Evolutionary conservation across 805 yeast genomes (phyloP).

Genomic region (Teunomyces funiuensis): DNA sequence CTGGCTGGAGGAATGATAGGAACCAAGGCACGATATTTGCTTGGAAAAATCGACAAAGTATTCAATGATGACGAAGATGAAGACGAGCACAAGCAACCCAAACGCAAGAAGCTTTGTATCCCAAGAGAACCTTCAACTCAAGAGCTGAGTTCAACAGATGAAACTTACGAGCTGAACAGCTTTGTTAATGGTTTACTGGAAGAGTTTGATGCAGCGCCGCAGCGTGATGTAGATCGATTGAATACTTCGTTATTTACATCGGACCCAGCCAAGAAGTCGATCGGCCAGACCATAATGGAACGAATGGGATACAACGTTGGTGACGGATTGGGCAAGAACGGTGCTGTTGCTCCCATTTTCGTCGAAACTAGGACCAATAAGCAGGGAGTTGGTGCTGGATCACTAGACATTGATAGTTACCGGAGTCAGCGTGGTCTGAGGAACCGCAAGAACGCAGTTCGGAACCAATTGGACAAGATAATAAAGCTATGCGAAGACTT

Average conservation of each 20-base stretch:
- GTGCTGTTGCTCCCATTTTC: constrained; percentile 34
- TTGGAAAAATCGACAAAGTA: too few species aligned
- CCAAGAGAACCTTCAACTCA: too few species aligned
- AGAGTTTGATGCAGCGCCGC: too few species aligned
- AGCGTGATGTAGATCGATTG: too few species aligned
- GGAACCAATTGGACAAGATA: background rate
- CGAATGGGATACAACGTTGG: constrained; percentile 60
- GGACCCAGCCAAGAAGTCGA: constrained; percentile 23
- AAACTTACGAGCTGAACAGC: too few species aligned
- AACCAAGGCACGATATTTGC: background rate
- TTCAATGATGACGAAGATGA: too few species aligned
- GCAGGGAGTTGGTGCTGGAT: constrained; percentile 22
- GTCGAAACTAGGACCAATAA: constrained; percentile 17
- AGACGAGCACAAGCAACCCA: too few species aligned
- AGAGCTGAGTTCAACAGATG: too few species aligned
- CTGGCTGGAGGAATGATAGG: background rate
- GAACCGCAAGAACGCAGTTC: background rate
- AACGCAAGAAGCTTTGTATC: too few species aligned
- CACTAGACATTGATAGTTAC: background rate
- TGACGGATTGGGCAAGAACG: constrained; percentile 38
- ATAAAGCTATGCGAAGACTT: background rate
- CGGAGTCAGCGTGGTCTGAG: background rate
- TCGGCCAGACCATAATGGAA: constrained; percentile 53
- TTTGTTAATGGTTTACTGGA: too few species aligned
- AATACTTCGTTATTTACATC: constrained; percentile 4